Evolutionary conservation across 805 yeast genomes (phyloP), one percentile per base, ranked within the genome.

Genomic region (Kazachstania psychrophila): DNA sequence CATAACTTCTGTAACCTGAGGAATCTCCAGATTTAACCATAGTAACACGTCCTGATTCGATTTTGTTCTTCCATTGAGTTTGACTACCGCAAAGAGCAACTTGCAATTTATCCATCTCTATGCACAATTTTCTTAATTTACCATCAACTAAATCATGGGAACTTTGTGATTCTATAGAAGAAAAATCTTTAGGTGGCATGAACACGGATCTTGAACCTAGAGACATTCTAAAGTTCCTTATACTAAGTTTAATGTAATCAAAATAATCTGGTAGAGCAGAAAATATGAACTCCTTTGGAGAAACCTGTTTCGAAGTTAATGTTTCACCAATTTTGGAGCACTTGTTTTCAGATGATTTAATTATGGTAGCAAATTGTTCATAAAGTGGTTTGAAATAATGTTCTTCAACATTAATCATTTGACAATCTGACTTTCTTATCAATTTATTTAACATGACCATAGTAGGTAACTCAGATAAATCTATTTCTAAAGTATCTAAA

Each of bases 161-260:
- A 28, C 65, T 56, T 28, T 59, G 64, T 3, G 62, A 38, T 7
- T 55, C 56, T 1, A 58, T 34, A 3, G 44, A 37, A 16, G 64
- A 55, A 32, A 66, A 56, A 1, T 60, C 45, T 17, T 61, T 64
- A 14, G 64, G 58, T 4, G 70, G 66, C 49, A 69, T 51, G 33
- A 69, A 53, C 2, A 68, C 57, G 1, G 73, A 68, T 26, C 74
- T 57, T 7, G 69, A 59, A 3, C 72, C 72, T 10, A 66, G 31
- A 3, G 53, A 37, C 1, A 63, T 20, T 2, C 41, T 43, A 5
- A 62, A 45, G 11, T 52, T 46, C 11, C 39, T 33, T 6, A 56
- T 31, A 32, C 42, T 44, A 17, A 66, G 12, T 13, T 46, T 51
- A 6, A 56, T 12, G 6, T 43, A 47, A 26, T 54, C 54, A 18